Base-by-base conservation (phyloP, 192 early-diverging fungal genomes). In the Spizellomyces sp. region DNA sequence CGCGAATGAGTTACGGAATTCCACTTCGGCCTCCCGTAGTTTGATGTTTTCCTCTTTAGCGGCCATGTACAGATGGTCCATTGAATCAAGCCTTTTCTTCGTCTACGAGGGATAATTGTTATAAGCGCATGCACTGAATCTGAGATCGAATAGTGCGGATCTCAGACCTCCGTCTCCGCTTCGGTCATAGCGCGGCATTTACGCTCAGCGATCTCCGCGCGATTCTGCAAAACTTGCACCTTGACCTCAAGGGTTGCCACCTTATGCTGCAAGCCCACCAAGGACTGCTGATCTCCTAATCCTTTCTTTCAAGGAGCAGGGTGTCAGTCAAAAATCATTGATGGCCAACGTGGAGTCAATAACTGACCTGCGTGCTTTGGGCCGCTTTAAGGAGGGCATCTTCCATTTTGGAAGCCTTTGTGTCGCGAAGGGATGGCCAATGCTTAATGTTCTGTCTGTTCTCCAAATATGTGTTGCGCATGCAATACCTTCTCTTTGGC, bases 21-120 rank as follows among this genome's bases (percentile, higher is more conserved):
- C 69, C 14, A 80, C 22, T 45, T 80, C 62, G 9, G 54, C 73
- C 48, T 83, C 75, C 21, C 75, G 72, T 5, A 82, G 42, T 45
- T 66, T 15, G 10, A 79, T 41, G 50, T 59, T 78, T 27, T 77
- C 73, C 19, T 81, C 81, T 43, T 76, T 71, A 27, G 67, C 67
- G 19, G 81, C 81, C 21, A 80, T 66, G 73, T 84, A 86, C 22
- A 79, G 48, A 50, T 55, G 17, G 19, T 83, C 79, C 43, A 81
- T 42, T 14, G 48, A 48, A 4, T 67, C 60, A 17, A 84, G 46
- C 45, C 79, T 66, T 10, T 42, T 54, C 44, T 75, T 71, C 21
- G 69, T 55, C 69, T 67, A 48, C 4, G 58, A 19, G 22, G 22
- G 22, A 60, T n/a, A 8, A 12, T 22, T 12, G 58, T 19, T 9